These are phyloP conservation scores for Amesomyces nigricolor DNA, from an alignment of 2,329 filamentous ascomycete species.

Conservation along the genomic window DNA sequence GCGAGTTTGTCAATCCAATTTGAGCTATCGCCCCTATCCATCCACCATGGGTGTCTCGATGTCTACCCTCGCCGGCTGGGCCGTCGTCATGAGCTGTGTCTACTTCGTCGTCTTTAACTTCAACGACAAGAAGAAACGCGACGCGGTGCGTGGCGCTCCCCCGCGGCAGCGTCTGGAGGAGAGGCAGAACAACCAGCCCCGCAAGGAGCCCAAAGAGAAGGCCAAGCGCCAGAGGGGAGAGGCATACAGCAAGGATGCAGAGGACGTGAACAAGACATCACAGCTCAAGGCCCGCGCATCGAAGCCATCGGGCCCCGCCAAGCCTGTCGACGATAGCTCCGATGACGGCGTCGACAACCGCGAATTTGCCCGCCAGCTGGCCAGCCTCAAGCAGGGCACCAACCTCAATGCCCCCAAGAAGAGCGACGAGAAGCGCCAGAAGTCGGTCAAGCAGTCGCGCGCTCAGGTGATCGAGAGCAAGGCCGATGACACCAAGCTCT, in stretches of 20 bases:
- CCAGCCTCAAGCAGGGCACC: conserved; percentile 64
- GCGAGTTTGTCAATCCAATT: neutral
- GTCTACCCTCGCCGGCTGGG: conserved; percentile 34
- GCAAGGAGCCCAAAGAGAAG: conserved; percentile 35
- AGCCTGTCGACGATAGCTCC: conserved; percentile 38
- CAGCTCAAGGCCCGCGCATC: conserved; percentile 35
- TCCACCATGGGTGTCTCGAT: conserved; percentile 33
- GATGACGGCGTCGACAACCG: conserved; percentile 62
- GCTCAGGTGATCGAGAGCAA: conserved; percentile 47
- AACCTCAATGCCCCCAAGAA: conserved; percentile 48
- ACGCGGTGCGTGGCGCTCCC: conserved; percentile 20
- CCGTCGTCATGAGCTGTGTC: conserved; percentile 26
- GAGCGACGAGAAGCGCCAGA: conserved; percentile 57
- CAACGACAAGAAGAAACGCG: conserved; percentile 24
- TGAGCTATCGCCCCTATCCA: neutral
- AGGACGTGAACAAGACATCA: conserved; percentile 25
- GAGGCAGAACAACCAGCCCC: conserved; percentile 30
- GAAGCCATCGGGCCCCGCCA: conserved; percentile 29
- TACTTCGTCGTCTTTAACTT: conserved; percentile 25
- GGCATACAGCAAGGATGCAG: conserved; percentile 33
- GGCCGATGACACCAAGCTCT: conserved; percentile 43
- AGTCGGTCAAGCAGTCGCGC: conserved; percentile 64
- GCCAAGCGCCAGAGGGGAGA: conserved; percentile 35
- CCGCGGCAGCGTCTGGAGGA: conserved; percentile 31
- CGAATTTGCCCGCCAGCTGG: conserved; percentile 71